phyloP scores from a whole-genome alignment of 2,329 filamentous ascomycete species.

The Trichoderma polysporum region DNA sequence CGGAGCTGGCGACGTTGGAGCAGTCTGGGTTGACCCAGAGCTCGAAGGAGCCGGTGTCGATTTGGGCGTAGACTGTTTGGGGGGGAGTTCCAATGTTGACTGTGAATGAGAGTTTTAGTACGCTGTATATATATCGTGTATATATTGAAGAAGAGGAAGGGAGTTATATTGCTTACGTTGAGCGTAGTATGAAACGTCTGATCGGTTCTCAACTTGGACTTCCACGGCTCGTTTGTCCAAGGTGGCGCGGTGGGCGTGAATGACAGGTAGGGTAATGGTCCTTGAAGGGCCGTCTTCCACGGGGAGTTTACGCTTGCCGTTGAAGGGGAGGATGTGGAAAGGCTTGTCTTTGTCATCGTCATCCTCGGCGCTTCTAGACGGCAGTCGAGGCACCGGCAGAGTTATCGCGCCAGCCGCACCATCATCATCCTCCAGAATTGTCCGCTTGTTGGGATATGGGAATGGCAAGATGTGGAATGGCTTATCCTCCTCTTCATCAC shows the following conservation, averaged over 20 bases:
- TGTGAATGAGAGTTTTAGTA: conserved; percentile 13
- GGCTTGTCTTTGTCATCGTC: not conserved
- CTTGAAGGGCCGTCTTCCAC: conserved; percentile 21
- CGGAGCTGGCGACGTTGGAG: conserved; percentile 43
- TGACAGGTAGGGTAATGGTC: conserved; percentile 33
- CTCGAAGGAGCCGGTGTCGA: conserved; percentile 62
- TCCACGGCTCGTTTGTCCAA: conserved; percentile 45
- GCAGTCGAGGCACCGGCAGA: conserved; percentile 17
- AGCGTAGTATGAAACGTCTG: conserved; percentile 55
- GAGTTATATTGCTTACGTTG: conserved; percentile 36
- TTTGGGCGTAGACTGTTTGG: conserved; percentile 53
- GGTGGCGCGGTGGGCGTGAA: conserved; percentile 32
- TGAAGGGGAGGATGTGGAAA: conserved; percentile 14
- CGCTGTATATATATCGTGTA: not conserved
- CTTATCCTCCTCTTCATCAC: not conserved
- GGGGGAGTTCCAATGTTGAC: conserved; percentile 54
- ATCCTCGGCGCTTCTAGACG: conserved; percentile 1
- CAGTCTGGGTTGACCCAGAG: conserved; percentile 63
- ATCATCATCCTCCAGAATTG: conserved; percentile 4
- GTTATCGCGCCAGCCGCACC: conserved; percentile 18
- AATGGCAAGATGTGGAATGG: conserved; percentile 1
- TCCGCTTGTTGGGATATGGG: conserved; percentile 3
- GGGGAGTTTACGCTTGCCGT: conserved; percentile 10
- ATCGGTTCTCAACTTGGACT: conserved; percentile 48
- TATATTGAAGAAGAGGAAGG: no score